Evolutionary conservation across 2,329 filamentous ascomycete genomes (phyloP).

Genomic region (Apiospora aurea): DNA sequence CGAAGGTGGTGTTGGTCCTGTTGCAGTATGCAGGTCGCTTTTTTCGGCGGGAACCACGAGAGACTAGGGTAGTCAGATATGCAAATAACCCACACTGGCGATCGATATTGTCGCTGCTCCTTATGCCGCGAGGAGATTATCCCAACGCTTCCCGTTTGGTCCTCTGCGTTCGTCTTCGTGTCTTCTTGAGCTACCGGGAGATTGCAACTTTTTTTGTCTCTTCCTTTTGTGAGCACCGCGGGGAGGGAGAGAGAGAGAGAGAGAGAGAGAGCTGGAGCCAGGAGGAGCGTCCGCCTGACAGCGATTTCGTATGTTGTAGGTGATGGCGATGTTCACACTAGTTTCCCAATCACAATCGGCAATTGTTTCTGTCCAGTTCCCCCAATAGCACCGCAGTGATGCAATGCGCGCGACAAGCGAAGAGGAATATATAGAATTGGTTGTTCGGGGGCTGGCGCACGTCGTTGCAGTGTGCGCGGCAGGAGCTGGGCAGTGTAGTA

Average conservation of each 20-base stretch:
- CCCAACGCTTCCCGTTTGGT: neutral
- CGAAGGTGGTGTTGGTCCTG: constrained; percentile 17
- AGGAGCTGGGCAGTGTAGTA: neutral
- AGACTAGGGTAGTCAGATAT: constrained; percentile 19
- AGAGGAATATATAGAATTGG: constrained; percentile 3
- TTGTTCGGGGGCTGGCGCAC: neutral
- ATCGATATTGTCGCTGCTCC: constrained; percentile 15
- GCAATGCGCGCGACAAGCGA: constrained; percentile 20
- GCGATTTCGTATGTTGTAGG: neutral
- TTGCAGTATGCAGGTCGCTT: constrained; percentile 17
- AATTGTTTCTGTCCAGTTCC: constrained; percentile 1
- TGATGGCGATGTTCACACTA: constrained; percentile 9
- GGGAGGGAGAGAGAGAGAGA: neutral
- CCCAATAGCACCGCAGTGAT: neutral
- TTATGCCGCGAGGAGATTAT: constrained; percentile 1
- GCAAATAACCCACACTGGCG: constrained; percentile 18
- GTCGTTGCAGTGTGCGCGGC: neutral
- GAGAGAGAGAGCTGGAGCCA: neutral
- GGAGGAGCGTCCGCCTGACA: neutral
- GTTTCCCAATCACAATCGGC: neutral
- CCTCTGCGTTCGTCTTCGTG: constrained; percentile 3
- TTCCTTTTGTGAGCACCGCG: neutral
- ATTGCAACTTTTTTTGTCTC: neutral
- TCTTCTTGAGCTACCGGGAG: neutral
- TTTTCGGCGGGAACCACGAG: constrained; percentile 18